These are phyloP conservation scores for Chaetomium sp. DNA, from an alignment of 2,329 filamentous ascomycete genomes.

Conservation along the genomic window DNA sequence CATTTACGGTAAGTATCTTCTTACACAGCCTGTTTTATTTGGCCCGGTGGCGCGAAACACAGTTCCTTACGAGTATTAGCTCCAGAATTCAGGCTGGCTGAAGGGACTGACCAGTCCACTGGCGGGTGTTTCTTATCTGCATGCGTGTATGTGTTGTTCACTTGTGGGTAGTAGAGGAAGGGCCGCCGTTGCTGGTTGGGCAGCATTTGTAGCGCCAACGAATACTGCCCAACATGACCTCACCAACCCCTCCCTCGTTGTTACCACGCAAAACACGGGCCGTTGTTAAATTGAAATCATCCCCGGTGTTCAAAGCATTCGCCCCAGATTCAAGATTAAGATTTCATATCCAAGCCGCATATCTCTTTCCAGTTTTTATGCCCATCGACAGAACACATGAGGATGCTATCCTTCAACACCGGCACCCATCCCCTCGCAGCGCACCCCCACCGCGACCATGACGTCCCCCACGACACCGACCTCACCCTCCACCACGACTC, in stretches of 20 bases:
- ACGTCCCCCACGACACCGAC: too few species aligned
- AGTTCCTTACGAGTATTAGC: neutral
- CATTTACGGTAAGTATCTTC: neutral
- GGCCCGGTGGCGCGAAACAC: neutral
- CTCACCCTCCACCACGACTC: slow-evolving; percentile 13
- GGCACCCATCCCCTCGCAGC: neutral
- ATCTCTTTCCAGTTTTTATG: neutral
- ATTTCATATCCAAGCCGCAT: neutral
- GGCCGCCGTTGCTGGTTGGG: slow-evolving; percentile 1
- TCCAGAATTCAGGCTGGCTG: neutral
- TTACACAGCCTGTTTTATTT: neutral
- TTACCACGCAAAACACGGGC: neutral
- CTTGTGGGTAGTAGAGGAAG: neutral
- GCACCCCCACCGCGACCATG: neutral
- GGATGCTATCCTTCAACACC: slow-evolving; percentile 8
- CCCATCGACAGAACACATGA: neutral
- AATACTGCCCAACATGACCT: neutral
- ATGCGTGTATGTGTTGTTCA: neutral
- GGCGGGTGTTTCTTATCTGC: neutral
- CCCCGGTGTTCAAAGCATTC: neutral
- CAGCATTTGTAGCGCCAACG: slow-evolving; percentile 4
- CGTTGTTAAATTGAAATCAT: neutral
- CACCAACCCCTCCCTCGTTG: neutral
- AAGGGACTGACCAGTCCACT: neutral
- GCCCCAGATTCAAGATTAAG: neutral